These are phyloP conservation scores for Eucalyptus sideroxylon DNA, from an alignment of 345 rosid genomes.

Conservation along the genomic window DNA sequence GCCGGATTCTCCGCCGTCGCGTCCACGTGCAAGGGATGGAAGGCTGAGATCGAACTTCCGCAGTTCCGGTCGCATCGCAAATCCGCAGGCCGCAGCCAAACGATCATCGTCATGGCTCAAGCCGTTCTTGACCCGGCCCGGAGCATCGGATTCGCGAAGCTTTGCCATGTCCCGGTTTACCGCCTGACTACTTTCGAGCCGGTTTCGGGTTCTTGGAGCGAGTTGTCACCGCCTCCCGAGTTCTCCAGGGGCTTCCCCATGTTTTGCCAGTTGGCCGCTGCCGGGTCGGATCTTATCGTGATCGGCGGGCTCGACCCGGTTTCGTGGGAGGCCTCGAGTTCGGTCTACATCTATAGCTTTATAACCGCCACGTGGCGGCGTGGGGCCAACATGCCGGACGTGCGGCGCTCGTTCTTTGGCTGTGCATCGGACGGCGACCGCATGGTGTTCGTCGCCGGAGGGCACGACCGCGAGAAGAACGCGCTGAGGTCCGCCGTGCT, in stretches of 20 bases:
- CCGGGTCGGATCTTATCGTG: slow-evolving; percentile 51
- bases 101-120: slow-evolving; percentile 43
- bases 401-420: slow-evolving; percentile 44
- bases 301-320: slow-evolving; percentile 72
- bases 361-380: slow-evolving; percentile 45
- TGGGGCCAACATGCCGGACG: slow-evolving; percentile 60
- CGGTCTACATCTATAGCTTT: slow-evolving; percentile 43
- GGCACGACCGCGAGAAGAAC: slow-evolving; percentile 60
- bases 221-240: slow-evolving; percentile 44
- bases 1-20: slow-evolving; percentile 18
- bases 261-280: slow-evolving; percentile 46
- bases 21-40: slow-evolving; percentile 54
- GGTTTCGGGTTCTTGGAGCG: slow-evolving; percentile 39
- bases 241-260: slow-evolving; percentile 36
- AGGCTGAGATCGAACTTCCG: slow-evolving; percentile 27
- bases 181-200: slow-evolving; percentile 38
- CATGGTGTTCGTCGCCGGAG: slow-evolving; percentile 67
- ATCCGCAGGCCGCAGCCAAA: slow-evolving; percentile 17
- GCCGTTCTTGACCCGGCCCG: slow-evolving; percentile 17
- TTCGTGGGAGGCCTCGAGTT: slow-evolving; percentile 39
- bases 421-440: slow-evolving; percentile 47
- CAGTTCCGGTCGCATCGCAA: slow-evolving; percentile 24
- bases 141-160: slow-evolving; percentile 4
- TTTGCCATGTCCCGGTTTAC: slow-evolving; percentile 7
- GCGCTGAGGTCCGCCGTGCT: slow-evolving; percentile 49